phyloP scores from a whole-genome alignment of 495 filamentous ascomycete species.

The Lophiostoma macrostomum region DNA sequence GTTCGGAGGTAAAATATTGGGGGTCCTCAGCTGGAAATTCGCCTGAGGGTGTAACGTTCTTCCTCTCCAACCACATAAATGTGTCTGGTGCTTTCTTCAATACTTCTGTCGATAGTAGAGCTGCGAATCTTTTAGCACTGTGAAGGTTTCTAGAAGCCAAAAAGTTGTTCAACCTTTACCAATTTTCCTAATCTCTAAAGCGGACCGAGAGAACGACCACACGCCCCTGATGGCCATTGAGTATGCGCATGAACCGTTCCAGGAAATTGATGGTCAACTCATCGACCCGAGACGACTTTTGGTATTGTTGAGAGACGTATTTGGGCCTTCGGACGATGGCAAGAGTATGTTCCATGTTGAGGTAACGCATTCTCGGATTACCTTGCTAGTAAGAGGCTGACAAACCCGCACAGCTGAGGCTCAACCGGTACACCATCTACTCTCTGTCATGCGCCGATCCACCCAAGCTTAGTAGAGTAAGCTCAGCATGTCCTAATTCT shows the following conservation, averaged over 20 bases:
- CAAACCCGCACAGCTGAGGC: conserved; percentile 1
- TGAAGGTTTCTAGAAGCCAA: too few species aligned
- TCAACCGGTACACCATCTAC: conserved; percentile 15
- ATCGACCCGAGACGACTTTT: conserved; percentile 4
- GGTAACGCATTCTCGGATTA: conserved; percentile 1
- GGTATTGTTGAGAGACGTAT: background rate
- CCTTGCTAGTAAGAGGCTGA: background rate
- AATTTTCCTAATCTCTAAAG: background rate
- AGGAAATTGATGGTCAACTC: conserved; percentile 8
- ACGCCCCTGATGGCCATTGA: too few species aligned
- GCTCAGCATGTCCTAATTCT: background rate
- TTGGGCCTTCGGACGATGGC: conserved; percentile 1
- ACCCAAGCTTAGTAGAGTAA: background rate
- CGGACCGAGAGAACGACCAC: too few species aligned
- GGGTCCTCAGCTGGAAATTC: too few species aligned
- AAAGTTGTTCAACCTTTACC: too few species aligned
- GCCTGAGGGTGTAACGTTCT: too few species aligned
- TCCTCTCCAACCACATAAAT: too few species aligned
- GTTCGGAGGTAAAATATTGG: too few species aligned
- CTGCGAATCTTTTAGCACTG: too few species aligned
- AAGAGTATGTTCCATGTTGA: conserved; percentile 3
- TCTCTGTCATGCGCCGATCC: background rate
- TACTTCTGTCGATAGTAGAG: too few species aligned
- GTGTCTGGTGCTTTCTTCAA: too few species aligned
- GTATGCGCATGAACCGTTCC: conserved; percentile 1